A percentile compares a stretch with the other conserved stretches of the same genome.
phyloP scores from a whole-genome alignment of 108 stramenopile genomes.

The Cyclotella cryptica region DNA sequence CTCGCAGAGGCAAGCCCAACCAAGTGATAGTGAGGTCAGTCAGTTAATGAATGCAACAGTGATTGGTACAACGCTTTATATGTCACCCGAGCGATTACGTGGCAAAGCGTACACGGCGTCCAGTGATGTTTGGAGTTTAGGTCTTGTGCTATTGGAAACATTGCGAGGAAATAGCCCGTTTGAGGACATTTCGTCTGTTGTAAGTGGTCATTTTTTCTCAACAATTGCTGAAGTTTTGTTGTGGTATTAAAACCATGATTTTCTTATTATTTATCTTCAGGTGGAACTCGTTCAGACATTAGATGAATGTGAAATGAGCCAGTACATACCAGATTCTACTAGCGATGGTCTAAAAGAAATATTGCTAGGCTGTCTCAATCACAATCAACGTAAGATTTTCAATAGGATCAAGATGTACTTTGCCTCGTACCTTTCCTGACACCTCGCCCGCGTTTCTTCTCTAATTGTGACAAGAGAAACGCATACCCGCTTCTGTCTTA shows the following conservation, averaged over 20 bases:
- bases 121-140: slow-evolving; percentile 93
- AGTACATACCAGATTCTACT: slow-evolving; percentile 33
- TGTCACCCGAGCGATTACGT: slow-evolving; percentile 90
- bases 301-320: slow-evolving; percentile 33
- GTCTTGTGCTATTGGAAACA: slow-evolving; percentile 81
- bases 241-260: neutral
- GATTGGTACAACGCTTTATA: slow-evolving; percentile 89
- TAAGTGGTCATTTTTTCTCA: too few species aligned
- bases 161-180: slow-evolving; percentile 66
- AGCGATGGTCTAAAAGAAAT: slow-evolving; percentile 55
- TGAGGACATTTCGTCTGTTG: slow-evolving; percentile 60
- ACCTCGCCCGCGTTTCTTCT: too few species aligned
- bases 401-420: too few species aligned
- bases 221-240: neutral
- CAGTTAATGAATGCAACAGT: slow-evolving; percentile 74
- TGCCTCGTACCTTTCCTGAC: too few species aligned
- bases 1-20: slow-evolving; percentile 15
- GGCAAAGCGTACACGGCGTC: slow-evolving; percentile 74
- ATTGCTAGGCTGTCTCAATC: slow-evolving; percentile 54
- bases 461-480: too few species aligned
- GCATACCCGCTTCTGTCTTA: slow-evolving; percentile 71
- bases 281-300: slow-evolving; percentile 52
- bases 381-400: slow-evolving; percentile 46
- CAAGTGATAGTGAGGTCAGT: slow-evolving; percentile 1
- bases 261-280: neutral